Percentiles rank a stretch among this genome's conserved stretches.
phyloP scores from a whole-genome alignment of 495 filamentous ascomycete genomes.

The Friedmanniomyces simplex region DNA sequence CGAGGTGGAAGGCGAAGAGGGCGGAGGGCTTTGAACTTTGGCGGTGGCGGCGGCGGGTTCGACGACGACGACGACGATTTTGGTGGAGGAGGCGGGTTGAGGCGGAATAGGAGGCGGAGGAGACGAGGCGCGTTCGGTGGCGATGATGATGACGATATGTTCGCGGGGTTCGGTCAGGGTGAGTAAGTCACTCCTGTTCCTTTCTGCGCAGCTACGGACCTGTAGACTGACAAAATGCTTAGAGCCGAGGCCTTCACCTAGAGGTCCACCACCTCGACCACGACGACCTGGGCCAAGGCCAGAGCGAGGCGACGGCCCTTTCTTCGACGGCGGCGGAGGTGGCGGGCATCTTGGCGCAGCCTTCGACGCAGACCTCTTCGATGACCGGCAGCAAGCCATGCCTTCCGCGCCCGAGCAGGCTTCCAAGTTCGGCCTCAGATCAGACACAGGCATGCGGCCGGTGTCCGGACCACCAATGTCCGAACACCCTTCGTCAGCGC shows the following conservation, averaged over 20 bases:
- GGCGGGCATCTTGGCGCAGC: neutral
- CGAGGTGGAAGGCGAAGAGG: neutral
- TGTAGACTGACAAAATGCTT: neutral
- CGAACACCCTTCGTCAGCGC: neutral
- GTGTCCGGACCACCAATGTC: neutral
- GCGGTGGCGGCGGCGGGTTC: neutral
- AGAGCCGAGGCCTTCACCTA: neutral
- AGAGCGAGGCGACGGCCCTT: neutral
- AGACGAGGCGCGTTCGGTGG: neutral
- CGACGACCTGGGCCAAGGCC: neutral
- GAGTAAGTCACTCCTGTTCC: constrained; percentile 1
- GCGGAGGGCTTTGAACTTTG: neutral
- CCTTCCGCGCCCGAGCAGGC: neutral
- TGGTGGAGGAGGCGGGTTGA: neutral
- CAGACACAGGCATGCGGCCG: neutral
- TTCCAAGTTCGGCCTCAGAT: neutral
- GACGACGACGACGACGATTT: neutral
- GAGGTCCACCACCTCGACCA: neutral
- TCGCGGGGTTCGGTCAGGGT: constrained; percentile 6
- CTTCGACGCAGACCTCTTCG: neutral
- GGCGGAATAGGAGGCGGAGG: neutral
- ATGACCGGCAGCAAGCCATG: neutral
- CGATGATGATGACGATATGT: constrained; percentile 1
- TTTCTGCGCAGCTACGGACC: neutral
- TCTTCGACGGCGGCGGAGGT: neutral